A percentile compares a stretch with the other conserved stretches of the same genome.
These are phyloP conservation scores for Pseudomassariella vexata DNA, from an alignment of 2,329 filamentous ascomycete species.

Conservation along the genomic window DNA sequence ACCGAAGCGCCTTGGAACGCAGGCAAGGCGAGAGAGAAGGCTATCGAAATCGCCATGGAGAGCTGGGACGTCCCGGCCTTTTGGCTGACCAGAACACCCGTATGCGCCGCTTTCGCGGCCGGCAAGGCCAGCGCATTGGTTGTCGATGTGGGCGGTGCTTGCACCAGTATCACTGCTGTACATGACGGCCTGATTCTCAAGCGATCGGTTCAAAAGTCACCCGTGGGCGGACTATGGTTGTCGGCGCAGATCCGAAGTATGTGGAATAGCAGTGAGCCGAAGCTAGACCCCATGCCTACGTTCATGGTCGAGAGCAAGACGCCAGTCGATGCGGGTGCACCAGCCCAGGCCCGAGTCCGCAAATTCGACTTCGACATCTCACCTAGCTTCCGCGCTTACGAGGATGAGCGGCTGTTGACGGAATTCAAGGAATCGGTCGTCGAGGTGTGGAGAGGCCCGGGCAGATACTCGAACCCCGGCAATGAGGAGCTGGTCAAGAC, in stretches of 20 bases:
- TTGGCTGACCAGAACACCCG: slow-evolving; percentile 83
- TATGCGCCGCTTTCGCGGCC: slow-evolving; percentile 84
- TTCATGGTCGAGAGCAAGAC: slow-evolving; percentile 85
- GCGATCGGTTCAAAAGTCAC: slow-evolving; percentile 80
- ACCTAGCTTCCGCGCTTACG: slow-evolving; percentile 71
- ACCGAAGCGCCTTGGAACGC: slow-evolving; percentile 93
- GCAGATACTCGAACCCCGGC: slow-evolving; percentile 55
- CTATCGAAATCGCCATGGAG: slow-evolving; percentile 95
- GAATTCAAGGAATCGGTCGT: slow-evolving; percentile 98
- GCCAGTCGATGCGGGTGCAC: slow-evolving; percentile 77
- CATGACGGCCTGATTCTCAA: slow-evolving; percentile 93
- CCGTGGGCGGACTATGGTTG: slow-evolving; percentile 82
- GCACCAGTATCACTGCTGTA: slow-evolving; percentile 82
- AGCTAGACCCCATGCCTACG: slow-evolving; percentile 73
- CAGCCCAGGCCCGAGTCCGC: slow-evolving; percentile 70
- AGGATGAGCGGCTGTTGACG: slow-evolving; percentile 88
- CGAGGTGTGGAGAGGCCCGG: slow-evolving; percentile 83
- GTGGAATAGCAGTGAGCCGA: slow-evolving; percentile 63
- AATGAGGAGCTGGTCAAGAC: slow-evolving; percentile 73
- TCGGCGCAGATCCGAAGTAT: slow-evolving; percentile 81
- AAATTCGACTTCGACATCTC: slow-evolving; percentile 57
- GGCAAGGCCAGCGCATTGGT: slow-evolving; percentile 92
- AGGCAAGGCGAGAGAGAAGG: slow-evolving; percentile 82
- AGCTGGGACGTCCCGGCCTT: slow-evolving; percentile 93
- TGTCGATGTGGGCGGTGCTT: slow-evolving; percentile 84